Percentiles rank a stretch among this genome's conserved stretches.
Evolutionary conservation across 2,329 filamentous ascomycete genomes (phyloP).

Genomic region (Microsporum canis): DNA sequence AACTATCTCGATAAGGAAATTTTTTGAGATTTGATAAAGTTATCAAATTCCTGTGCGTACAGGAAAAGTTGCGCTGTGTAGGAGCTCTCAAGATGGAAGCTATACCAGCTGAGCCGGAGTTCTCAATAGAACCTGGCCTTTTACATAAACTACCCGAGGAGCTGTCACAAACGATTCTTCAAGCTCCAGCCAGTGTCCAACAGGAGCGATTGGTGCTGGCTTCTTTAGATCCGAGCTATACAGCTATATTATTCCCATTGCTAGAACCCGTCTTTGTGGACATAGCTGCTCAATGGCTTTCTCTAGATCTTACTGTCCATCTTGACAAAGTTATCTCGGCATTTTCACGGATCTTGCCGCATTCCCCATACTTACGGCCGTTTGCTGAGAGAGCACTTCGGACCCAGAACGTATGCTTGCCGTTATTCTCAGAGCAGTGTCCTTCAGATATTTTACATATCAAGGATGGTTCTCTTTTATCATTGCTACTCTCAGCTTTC

Average conservation of each 20-base stretch:
- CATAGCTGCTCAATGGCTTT: slow-evolving; percentile 67
- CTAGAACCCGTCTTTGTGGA: slow-evolving; percentile 70
- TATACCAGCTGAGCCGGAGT: slow-evolving; percentile 36
- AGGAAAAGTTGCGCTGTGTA: background rate
- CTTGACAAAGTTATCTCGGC: slow-evolving; percentile 48
- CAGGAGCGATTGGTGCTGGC: slow-evolving; percentile 59
- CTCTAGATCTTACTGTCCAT: slow-evolving; percentile 23
- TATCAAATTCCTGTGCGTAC: slow-evolving; percentile 5
- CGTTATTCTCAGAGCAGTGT: slow-evolving; percentile 23
- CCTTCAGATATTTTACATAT: slow-evolving; percentile 24
- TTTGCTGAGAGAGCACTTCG: slow-evolving; percentile 49
- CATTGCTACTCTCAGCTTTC: slow-evolving; percentile 57
- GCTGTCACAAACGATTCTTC: slow-evolving; percentile 55
- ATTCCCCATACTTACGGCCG: slow-evolving; percentile 66
- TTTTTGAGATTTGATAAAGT: slow-evolving; percentile 6
- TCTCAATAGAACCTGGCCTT: slow-evolving; percentile 42
- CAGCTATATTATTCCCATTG: slow-evolving; percentile 50
- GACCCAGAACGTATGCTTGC: slow-evolving; percentile 25
- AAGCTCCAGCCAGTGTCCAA: slow-evolving; percentile 45
- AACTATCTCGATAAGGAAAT: slow-evolving; percentile 11
- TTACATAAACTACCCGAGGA: slow-evolving; percentile 56
- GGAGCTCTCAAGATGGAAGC: slow-evolving; percentile 22
- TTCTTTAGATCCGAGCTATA: slow-evolving; percentile 53
- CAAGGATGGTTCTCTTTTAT: slow-evolving; percentile 30
- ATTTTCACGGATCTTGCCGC: slow-evolving; percentile 68